Evolutionary conservation across 108 stramenopile species (phyloP).

Genomic region (Aurantiochytrium sp.): DNA sequence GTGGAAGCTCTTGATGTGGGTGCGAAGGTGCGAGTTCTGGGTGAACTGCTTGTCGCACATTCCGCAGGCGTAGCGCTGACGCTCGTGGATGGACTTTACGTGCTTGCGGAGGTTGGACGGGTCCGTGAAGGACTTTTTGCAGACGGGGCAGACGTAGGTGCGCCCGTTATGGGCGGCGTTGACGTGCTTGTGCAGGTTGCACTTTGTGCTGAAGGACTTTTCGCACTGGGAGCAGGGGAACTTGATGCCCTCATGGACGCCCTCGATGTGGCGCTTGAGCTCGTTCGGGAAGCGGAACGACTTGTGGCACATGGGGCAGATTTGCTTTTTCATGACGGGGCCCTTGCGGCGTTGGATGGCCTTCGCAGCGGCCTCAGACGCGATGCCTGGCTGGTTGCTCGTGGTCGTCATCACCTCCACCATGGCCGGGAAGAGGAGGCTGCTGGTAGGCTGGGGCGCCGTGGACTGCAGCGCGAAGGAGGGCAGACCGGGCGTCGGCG

Average conservation of each 20-base stretch:
- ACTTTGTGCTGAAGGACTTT: constrained; percentile 25
- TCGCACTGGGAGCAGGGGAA: background rate
- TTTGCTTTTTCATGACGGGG: background rate
- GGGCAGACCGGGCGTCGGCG: background rate
- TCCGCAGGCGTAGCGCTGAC: background rate
- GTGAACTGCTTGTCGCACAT: constrained; percentile 9
- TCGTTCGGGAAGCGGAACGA: constrained; percentile 6
- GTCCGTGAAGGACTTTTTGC: constrained; percentile 14
- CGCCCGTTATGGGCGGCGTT: background rate
- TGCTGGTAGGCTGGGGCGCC: background rate
- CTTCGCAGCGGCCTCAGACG: background rate
- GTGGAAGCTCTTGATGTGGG: background rate
- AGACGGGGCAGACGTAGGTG: background rate
- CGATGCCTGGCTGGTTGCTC: background rate
- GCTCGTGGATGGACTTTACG: constrained; percentile 26
- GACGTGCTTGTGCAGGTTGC: constrained; percentile 27
- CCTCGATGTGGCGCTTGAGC: constrained; percentile 23
- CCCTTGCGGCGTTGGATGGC: background rate
- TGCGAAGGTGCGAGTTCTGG: constrained; percentile 10
- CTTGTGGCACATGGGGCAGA: constrained; percentile 7
- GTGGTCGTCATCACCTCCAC: background rate
- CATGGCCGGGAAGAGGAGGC: background rate
- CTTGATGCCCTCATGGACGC: constrained; percentile 22
- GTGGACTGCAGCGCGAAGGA: background rate
- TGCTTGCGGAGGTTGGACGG: constrained; percentile 24